These are phyloP conservation scores for Stropharia rugosoannulata DNA, from an alignment of 768 basidiomycete species.

Conservation along the genomic window DNA sequence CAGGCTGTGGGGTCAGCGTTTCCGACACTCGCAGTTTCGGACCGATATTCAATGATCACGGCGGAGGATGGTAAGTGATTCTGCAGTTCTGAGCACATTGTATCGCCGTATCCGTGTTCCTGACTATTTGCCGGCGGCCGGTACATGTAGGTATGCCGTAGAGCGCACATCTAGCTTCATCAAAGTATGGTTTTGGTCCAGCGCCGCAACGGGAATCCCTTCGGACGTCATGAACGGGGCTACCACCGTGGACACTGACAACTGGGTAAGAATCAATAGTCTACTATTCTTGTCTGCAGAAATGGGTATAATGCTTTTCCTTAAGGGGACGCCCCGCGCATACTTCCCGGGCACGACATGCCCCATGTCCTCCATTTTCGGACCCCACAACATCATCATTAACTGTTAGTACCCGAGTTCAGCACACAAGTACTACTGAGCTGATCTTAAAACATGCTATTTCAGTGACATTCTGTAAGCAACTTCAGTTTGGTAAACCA, in stretches of 20 bases:
- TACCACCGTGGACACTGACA: slow-evolving; percentile 41
- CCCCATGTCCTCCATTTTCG: slow-evolving; percentile 52
- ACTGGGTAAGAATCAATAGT: slow-evolving; percentile 43
- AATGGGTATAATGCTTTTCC: no score
- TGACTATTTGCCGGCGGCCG: not conserved
- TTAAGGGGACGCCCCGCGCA: slow-evolving; percentile 57
- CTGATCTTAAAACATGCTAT: not conserved
- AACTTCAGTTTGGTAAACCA: not conserved
- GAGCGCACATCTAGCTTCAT: slow-evolving; percentile 57
- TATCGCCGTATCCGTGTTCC: no score
- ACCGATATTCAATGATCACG: slow-evolving; percentile 53
- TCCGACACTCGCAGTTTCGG: slow-evolving; percentile 49
- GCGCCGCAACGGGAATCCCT: slow-evolving; percentile 43
- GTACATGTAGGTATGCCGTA: slow-evolving; percentile 51
- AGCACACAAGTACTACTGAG: not conserved
- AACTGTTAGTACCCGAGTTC: slow-evolving; percentile 36
- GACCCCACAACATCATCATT: slow-evolving; percentile 62
- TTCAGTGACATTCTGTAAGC: slow-evolving; percentile 61
- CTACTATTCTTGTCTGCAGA: no score
- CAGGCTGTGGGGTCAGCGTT: slow-evolving; percentile 54
- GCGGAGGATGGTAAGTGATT: slow-evolving; percentile 57
- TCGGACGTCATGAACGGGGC: slow-evolving; percentile 43
- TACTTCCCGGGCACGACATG: slow-evolving; percentile 62
- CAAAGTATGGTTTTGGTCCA: slow-evolving; percentile 74
- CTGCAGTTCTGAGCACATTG: not conserved